Conservation (phyloP, 345 rosid species). For the Citrus reticulata region DNA sequence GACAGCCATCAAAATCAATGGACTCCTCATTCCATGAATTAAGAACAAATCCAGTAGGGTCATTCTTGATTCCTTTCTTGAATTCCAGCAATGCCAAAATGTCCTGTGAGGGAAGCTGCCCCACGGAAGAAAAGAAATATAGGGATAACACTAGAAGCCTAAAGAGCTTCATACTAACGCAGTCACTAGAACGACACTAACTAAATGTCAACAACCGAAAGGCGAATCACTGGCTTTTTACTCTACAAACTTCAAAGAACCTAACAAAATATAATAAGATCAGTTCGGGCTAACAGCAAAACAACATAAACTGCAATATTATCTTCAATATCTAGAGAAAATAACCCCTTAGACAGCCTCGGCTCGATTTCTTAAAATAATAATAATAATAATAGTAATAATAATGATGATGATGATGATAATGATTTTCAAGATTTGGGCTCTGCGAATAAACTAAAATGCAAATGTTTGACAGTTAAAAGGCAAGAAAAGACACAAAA, state of each 20-base stretch:
- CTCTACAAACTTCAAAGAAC: constrained; percentile 14
- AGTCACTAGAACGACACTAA: constrained; percentile 7
- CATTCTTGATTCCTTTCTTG: constrained; percentile 94
- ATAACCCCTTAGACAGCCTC: neutral
- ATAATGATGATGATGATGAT: too few relatives aligned
- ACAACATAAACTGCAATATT: constrained; percentile 5
- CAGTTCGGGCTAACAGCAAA: neutral
- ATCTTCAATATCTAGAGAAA: constrained; percentile 3
- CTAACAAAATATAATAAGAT: constrained; percentile 20
- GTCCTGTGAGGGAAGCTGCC: constrained; percentile 97
- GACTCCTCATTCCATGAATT: constrained; percentile 96
- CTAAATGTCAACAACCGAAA: constrained; percentile 12
- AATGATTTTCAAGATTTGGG: neutral
- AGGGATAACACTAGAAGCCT: constrained; percentile 42
- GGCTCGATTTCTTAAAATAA: neutral
- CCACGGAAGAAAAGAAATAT: constrained; percentile 51
- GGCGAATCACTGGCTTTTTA: constrained; percentile 9
- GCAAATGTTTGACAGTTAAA: constrained; percentile 1
- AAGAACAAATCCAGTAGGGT: constrained; percentile 94
- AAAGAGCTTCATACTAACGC: constrained; percentile 47
- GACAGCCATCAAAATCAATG: constrained; percentile 91
- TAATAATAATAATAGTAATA: too few relatives aligned
- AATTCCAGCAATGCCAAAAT: constrained; percentile 89
- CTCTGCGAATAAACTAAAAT: constrained; percentile 9
- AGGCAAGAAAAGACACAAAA: neutral